Evolutionary conservation across 441 rosid species (phyloP).

Genomic region (Euphorbia schlechtendalii): DNA sequence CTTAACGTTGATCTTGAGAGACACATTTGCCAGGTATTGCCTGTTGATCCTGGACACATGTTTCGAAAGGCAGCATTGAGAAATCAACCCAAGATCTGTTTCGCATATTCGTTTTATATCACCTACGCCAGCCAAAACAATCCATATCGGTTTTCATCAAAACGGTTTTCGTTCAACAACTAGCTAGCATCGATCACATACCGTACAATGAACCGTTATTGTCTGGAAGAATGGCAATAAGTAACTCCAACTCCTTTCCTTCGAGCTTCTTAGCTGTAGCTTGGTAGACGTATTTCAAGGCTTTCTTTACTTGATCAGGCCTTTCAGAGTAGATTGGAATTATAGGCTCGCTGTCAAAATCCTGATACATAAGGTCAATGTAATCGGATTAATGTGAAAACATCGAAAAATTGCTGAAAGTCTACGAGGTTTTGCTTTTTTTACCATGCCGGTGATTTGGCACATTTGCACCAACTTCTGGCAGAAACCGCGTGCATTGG

Average conservation of each 20-base stretch:
- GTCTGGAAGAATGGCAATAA: slow-evolving; percentile 37
- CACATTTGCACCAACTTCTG: slow-evolving; percentile 34
- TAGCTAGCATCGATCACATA: slow-evolving; percentile 7
- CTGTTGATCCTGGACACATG: slow-evolving; percentile 14
- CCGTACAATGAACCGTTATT: slow-evolving; percentile 40
- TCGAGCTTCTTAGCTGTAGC: slow-evolving; percentile 27
- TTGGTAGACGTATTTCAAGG: slow-evolving; percentile 25
- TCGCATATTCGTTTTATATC: slow-evolving; percentile 14
- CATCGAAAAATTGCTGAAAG: not conserved
- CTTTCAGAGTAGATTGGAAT: slow-evolving; percentile 33
- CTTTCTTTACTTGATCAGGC: slow-evolving; percentile 35
- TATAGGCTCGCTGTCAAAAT: slow-evolving; percentile 28
- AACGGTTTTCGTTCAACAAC: too few relatives aligned
- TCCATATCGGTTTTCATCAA: too few relatives aligned
- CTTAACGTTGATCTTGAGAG: slow-evolving; percentile 14
- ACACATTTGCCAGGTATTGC: slow-evolving; percentile 14
- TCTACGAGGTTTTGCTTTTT: slow-evolving; percentile 8
- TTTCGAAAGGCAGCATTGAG: slow-evolving; percentile 14
- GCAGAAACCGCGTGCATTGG: slow-evolving; percentile 27
- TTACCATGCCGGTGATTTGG: slow-evolving; percentile 40
- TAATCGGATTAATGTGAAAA: not conserved
- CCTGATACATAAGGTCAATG: slow-evolving; percentile 18
- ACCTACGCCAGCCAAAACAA: not conserved
- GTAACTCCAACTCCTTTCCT: slow-evolving; percentile 37
- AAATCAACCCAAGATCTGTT: slow-evolving; percentile 13